phyloP scores from a whole-genome alignment of 306 rosid species.

The Fagus crenata region DNA sequence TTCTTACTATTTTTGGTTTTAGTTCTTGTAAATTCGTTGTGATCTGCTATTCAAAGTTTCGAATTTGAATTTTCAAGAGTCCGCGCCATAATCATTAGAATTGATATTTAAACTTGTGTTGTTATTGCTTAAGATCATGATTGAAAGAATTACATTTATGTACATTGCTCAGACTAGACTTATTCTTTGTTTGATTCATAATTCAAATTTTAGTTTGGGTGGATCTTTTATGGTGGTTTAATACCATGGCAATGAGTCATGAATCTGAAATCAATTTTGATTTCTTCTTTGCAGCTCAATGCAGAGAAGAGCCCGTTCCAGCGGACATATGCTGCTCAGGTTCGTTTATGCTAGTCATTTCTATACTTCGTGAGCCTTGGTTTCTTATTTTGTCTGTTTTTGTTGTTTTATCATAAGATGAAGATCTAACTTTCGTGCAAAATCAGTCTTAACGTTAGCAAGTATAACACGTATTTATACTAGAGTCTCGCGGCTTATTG shows the following conservation, averaged over 20 bases:
- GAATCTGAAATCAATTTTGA: background rate
- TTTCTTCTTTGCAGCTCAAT: slow-evolving; percentile 57
- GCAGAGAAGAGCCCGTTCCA: slow-evolving; percentile 77
- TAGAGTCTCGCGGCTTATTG: too few relatives aligned
- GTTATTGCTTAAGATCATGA: background rate
- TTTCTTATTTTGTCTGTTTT: background rate
- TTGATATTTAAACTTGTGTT: background rate
- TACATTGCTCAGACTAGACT: background rate
- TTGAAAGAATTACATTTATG: background rate
- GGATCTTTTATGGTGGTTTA: background rate
- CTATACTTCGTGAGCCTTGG: background rate
- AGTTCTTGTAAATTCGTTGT: background rate
- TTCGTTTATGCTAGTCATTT: slow-evolving; percentile 24
- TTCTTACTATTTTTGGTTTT: background rate
- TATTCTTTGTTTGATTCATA: background rate
- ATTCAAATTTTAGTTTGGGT: background rate
- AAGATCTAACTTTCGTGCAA: background rate
- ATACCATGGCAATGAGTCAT: background rate
- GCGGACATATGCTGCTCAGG: slow-evolving; percentile 82
- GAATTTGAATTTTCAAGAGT: background rate
- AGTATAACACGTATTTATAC: too few relatives aligned
- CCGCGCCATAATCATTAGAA: background rate
- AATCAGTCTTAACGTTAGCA: background rate
- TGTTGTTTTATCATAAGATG: background rate
- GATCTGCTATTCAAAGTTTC: background rate